Evolutionary conservation across 192 early-diverging fungal genomes (phyloP), one percentile per base, ranked within the genome.

Genomic region (Backusella morwellensis): DNA sequence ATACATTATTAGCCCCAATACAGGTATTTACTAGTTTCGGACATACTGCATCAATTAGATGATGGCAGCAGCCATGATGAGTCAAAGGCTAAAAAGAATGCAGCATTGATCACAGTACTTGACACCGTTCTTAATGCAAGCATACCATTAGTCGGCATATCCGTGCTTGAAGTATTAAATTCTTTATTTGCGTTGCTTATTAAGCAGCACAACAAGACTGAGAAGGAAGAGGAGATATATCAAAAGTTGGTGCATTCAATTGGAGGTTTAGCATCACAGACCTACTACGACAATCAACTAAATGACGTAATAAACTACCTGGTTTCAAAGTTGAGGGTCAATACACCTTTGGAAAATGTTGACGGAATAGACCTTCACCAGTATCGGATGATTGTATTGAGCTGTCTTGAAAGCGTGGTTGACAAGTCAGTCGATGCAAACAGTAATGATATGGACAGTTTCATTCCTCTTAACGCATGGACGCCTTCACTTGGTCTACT

Each of bases 261-360:
- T 36, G 72, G 71, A 35, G 87, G 87, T 21, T 72, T 90, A 35
- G 85, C 83, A 15, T 85, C 82, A 4, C 88, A 90, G 47, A 86
- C 85, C 19, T 90, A 90, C 47, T 90, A 90, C 44, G 80, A 84
- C 0, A 88, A 88, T 67, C 88, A 90, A 72, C 69, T 88, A 2
- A 83, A 84, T 41, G 87, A 90, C 66, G 87, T 88, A 15, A 83
- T 86, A 32, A 83, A 82, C 17, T 84, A 87, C 70, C 79, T 90
- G 54, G 71, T 84, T 35, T 77, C 83, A 70, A 85, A 86, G 41
- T 76, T 90, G 17, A 26, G 77, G 50, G 38, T 70, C n/a, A 71
- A 66, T 54, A 82, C 81, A 8, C 40, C 81, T n/a, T 66, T 82
- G 9, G 66, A 79, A 40, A 66, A 72, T 5, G 77, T 86, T 3